Evolutionary conservation across 169 alveolate genomes (phyloP), one percentile per base, ranked within the genome.

Genomic region (Cryptosporidium andersoni): DNA sequence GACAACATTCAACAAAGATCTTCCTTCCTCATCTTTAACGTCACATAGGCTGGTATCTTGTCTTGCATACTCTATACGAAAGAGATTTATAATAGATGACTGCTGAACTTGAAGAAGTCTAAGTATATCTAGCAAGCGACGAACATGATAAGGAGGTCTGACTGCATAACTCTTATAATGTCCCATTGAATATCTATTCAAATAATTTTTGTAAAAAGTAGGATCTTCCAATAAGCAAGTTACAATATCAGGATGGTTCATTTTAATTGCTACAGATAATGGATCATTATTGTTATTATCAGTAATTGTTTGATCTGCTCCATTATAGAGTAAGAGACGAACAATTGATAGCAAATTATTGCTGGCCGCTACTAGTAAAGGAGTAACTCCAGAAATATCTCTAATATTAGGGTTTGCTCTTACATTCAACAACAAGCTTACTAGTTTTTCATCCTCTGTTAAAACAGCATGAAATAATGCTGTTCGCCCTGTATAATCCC

Each of bases 351-450:
- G 36, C 5, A 56, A 14, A 51, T 74, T 74, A 4, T 60, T 74
- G 40, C 60, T 74, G 11, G 85, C 14, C 12, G 85, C 85, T 6
- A 74, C 51, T 47, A 74, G 63, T 11, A 74, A 63, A 1, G 85
- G 85, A 43, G 85, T 74, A 3, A 74, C 37, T 45, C 85, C 85
- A 0, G 85, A 74, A 45, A 74, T 58, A 12, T 74, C 85, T 49
- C 64, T 48, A 37, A 74, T 56, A 58, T 74, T 74, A 45, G 85
- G 85, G 8, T 74, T 68, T 37, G 85, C 85, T n/a, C 85, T 68
- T n/a, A 68, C 67, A 11, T 47, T n/a, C 37, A 74, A 8, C 25
- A 74, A 52, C 7, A 68, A 74, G 3, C 14, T 49, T n/a, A 74
- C 85, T 49, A 74, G 25, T 12, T 64, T 42, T n/a, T 74, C 85